A percentile compares a stretch with the other conserved stretches of the same genome.
Evolutionary conservation across 2,329 filamentous ascomycete species (phyloP).

Genomic region (Fusarium sp.): DNA sequence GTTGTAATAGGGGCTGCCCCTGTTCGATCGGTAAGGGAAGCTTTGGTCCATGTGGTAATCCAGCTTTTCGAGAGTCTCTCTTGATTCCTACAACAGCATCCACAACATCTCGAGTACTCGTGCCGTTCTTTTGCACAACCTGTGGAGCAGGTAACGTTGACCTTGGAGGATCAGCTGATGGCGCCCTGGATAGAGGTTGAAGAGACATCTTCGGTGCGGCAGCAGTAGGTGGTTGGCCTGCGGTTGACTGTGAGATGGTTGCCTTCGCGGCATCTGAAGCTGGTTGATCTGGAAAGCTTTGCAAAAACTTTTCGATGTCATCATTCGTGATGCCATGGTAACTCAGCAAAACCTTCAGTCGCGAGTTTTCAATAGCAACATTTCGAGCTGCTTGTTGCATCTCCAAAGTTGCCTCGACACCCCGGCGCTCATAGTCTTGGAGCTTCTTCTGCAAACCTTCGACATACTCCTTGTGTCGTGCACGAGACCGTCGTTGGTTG

Average conservation of each 20-base stretch:
- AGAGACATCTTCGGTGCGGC: conserved; percentile 38
- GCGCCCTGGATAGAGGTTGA: conserved; percentile 39
- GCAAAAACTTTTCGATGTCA: conserved; percentile 58
- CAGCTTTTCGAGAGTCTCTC: conserved; percentile 36
- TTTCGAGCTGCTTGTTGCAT: conserved; percentile 66
- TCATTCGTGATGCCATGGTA: conserved; percentile 55
- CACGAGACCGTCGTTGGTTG: conserved; percentile 67
- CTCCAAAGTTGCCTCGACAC: conserved; percentile 62
- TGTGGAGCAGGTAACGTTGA: conserved; percentile 27
- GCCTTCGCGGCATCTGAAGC: conserved; percentile 48
- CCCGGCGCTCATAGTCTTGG: conserved; percentile 61
- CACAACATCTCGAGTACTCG: conserved; percentile 45
- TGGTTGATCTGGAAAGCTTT: conserved; percentile 52
- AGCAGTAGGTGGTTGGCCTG: conserved; percentile 18
- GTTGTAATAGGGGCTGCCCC: conserved; percentile 41
- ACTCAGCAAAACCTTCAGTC: conserved; percentile 58
- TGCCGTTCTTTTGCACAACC: conserved; percentile 34
- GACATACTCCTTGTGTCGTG: conserved; percentile 64
- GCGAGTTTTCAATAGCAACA: conserved; percentile 63
- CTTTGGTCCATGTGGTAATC: conserved; percentile 11
- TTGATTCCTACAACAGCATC: conserved; percentile 48
- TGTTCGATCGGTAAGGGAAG: conserved; percentile 35
- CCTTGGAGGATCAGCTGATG: conserved; percentile 35
- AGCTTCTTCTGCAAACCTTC: conserved; percentile 61
- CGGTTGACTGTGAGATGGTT: conserved; percentile 37